phyloP scores from a whole-genome alignment of 2,329 filamentous ascomycete genomes.

The Aspergillus fumigatus region DNA sequence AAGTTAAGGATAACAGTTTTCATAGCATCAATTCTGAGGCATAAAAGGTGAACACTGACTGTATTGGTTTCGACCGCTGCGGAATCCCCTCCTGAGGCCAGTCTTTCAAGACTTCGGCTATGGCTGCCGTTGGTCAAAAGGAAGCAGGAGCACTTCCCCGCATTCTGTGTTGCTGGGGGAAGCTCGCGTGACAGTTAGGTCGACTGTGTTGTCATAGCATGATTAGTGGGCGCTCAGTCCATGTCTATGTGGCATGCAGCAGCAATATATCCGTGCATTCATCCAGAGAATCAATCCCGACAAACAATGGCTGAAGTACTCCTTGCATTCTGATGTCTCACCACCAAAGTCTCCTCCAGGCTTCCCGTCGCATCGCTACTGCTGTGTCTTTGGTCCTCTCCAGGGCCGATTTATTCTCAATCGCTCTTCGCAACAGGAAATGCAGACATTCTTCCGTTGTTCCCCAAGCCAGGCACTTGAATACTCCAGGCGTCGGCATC shows the following conservation, averaged over 20 bases:
- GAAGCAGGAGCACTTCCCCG: not conserved
- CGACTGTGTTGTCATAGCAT: not conserved
- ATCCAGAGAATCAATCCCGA: not conserved
- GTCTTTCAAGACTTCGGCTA: not conserved
- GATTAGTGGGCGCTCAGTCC: not conserved
- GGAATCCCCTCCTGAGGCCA: not conserved
- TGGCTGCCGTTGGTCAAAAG: not conserved
- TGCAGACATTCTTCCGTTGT: slow-evolving; percentile 51
- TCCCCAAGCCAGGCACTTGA: slow-evolving; percentile 54
- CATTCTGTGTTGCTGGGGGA: not conserved
- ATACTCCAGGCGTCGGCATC: slow-evolving; percentile 35
- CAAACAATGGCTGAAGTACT: not conserved
- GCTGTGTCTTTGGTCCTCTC: slow-evolving; percentile 58
- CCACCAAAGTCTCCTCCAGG: slow-evolving; percentile 47
- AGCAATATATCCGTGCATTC: not conserved
- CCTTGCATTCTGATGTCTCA: not conserved
- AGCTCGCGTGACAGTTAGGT: not conserved
- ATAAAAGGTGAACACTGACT: not conserved
- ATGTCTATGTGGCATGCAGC: not conserved
- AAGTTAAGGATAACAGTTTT: not conserved
- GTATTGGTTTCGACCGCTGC: not conserved
- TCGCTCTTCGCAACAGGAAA: slow-evolving; percentile 55
- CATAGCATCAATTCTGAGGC: not conserved
- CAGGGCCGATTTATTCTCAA: slow-evolving; percentile 69
- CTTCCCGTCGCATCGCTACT: slow-evolving; percentile 59